phyloP scores from a whole-genome alignment of 2,329 filamentous ascomycete species.

The Tolypocladium guangdongense region DNA sequence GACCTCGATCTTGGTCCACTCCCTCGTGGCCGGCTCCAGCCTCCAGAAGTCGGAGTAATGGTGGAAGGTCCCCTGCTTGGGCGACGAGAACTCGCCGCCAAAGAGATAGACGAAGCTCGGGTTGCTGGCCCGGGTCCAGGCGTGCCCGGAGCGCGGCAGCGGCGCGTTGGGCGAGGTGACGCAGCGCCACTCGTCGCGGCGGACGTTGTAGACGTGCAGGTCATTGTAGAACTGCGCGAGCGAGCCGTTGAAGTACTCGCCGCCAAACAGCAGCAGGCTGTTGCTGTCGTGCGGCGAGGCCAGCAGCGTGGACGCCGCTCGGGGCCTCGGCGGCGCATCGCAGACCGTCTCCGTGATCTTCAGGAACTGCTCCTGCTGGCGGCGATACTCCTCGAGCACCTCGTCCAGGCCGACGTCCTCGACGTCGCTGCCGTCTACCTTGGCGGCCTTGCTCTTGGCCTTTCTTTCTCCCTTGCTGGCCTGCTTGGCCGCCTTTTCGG shows the following conservation, averaged over 20 bases:
- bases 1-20: constrained; percentile 84
- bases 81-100: constrained; percentile 91
- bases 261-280: constrained; percentile 84
- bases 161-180: constrained; percentile 88
- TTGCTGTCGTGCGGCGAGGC: constrained; percentile 79
- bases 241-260: constrained; percentile 91
- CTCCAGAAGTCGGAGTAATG: constrained; percentile 99
- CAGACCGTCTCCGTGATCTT: constrained; percentile 78
- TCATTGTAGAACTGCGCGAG: constrained; percentile 64
- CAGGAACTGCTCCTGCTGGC: constrained; percentile 85
- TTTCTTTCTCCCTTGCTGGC: constrained; percentile 87
- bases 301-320: constrained; percentile 71
- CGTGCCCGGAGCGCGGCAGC: constrained; percentile 82
- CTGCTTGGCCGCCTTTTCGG: constrained; percentile 65
- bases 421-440: constrained; percentile 70
- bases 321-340: constrained; percentile 61
- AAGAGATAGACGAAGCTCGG: constrained; percentile 80
- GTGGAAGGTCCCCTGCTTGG: constrained; percentile 96
- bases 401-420: constrained; percentile 91
- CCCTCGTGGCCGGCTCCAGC: constrained; percentile 69
- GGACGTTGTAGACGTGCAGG: constrained; percentile 61
- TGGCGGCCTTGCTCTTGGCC: constrained; percentile 57
- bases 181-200: constrained; percentile 80
- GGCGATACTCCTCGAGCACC: constrained; percentile 85
- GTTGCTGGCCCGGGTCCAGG: constrained; percentile 86